phyloP scores from a whole-genome alignment of 257 asterid species.

The Solanum virginianum region DNA sequence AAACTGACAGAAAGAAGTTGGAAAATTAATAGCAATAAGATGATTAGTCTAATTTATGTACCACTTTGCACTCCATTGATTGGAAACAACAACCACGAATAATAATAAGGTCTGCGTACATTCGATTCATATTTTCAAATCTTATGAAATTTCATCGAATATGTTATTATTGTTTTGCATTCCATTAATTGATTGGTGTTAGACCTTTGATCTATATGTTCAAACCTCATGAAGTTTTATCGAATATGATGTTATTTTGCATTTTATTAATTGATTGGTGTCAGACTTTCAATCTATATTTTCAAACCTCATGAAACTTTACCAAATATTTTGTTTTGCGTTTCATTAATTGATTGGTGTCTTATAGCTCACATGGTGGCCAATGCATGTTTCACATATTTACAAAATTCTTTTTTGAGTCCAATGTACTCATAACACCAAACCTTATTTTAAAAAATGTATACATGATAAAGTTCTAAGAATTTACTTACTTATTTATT shows the following conservation, averaged over 20 bases:
- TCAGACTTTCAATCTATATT: no score
- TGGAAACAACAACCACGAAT: neutral
- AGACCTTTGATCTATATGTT: no score
- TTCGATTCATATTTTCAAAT: no score
- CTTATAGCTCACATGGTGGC: neutral
- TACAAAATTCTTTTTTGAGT: neutral
- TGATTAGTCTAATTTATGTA: neutral
- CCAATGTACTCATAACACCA: neutral
- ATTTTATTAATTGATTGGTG: no score
- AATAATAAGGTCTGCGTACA: no score
- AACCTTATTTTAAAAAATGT: neutral
- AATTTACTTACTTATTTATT: neutral
- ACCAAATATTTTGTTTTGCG: neutral
- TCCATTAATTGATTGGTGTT: no score
- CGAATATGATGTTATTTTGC: fast-evolving
- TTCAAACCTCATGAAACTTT: no score
- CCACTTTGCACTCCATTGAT: neutral
- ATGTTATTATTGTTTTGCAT: no score
- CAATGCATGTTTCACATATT: neutral
- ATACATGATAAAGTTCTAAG: neutral
- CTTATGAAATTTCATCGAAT: no score
- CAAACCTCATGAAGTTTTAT: no score
- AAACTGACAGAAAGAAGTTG: neutral
- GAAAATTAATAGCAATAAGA: neutral
- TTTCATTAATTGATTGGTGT: neutral